These are phyloP conservation scores for Thielaviopsis musarum DNA, from an alignment of 2,329 filamentous ascomycete genomes.

Conservation along the genomic window DNA sequence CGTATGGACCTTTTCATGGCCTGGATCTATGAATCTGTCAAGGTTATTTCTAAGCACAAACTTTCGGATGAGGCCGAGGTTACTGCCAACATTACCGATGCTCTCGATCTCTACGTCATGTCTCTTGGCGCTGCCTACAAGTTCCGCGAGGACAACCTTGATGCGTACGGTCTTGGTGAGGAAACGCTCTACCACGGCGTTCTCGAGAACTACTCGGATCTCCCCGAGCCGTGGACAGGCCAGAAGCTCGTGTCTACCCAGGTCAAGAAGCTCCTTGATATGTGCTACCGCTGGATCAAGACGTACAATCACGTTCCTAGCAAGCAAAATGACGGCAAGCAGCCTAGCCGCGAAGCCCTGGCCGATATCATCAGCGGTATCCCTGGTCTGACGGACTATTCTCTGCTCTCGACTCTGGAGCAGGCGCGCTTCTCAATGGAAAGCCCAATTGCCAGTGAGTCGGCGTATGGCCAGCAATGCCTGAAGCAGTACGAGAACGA, in stretches of 20 bases:
- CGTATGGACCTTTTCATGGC: slow-evolving; percentile 59
- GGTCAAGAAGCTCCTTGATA: slow-evolving; percentile 39
- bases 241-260: slow-evolving; percentile 45
- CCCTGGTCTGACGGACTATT: slow-evolving; percentile 35
- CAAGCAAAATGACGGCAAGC: slow-evolving; percentile 17
- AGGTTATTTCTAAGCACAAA: slow-evolving; percentile 49
- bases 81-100: slow-evolving; percentile 48
- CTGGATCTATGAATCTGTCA: slow-evolving; percentile 63
- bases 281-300: slow-evolving; percentile 38
- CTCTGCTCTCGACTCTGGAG: slow-evolving; percentile 37
- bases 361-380: slow-evolving; percentile 30
- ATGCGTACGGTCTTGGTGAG: slow-evolving; percentile 53
- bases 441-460: slow-evolving; percentile 26
- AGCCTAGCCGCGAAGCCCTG: slow-evolving; percentile 25
- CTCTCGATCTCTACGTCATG: slow-evolving; percentile 34
- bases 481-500: slow-evolving; percentile 31
- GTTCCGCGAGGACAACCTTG: slow-evolving; percentile 55
- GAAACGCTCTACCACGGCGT: slow-evolving; percentile 52
- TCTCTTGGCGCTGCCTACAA: slow-evolving; percentile 49
- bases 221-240: slow-evolving; percentile 80
- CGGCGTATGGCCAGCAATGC: slow-evolving; percentile 29
- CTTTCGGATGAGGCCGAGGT: slow-evolving; percentile 36
- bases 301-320: slow-evolving; percentile 22
- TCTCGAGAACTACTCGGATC: slow-evolving; percentile 43
- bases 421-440: slow-evolving; percentile 32